A percentile compares a stretch with the other conserved stretches of the same genome.
Evolutionary conservation across 192 early-diverging fungal species (phyloP).

Genomic region (Geranomyces michiganensis): DNA sequence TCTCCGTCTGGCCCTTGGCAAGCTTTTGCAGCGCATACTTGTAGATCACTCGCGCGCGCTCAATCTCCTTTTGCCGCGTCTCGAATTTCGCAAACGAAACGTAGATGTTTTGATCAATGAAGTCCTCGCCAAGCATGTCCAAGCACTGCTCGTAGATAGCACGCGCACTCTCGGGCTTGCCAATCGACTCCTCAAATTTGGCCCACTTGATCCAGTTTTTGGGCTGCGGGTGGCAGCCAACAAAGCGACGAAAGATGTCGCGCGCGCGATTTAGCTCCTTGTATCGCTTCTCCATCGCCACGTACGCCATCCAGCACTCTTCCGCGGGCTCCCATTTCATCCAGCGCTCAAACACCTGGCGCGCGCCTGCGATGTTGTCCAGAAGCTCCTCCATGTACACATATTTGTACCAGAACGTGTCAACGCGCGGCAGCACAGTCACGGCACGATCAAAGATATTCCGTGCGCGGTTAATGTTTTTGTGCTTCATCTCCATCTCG

Average conservation of each 20-base stretch:
- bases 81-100: constrained; percentile 98
- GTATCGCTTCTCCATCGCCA: constrained; percentile 89
- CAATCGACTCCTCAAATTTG: constrained; percentile 88
- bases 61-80: constrained; percentile 83
- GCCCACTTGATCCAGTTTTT: constrained; percentile 97
- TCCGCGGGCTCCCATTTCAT: constrained; percentile 98
- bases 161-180: constrained; percentile 72
- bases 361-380: constrained; percentile 83
- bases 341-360: constrained; percentile 98
- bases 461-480: constrained; percentile 89
- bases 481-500: constrained; percentile 98
- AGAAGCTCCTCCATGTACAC: constrained; percentile 97
- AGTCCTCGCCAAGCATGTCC: constrained; percentile 83
- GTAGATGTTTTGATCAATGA: constrained; percentile 91
- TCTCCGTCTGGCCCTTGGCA: constrained; percentile 78
- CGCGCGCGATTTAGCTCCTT: constrained; percentile 81
- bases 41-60: constrained; percentile 94
- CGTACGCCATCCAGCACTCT: constrained; percentile 91
- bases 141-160: constrained; percentile 89
- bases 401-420: constrained; percentile 86
- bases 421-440: constrained; percentile 76
- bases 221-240: constrained; percentile 85
- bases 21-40: constrained; percentile 90
- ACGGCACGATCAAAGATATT: constrained; percentile 94
- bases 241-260: constrained; percentile 81